Evolutionary conservation across 441 rosid genomes (phyloP), one percentile per base, ranked within the genome.

Genomic region (Bocquillonia castaneifolia): DNA sequence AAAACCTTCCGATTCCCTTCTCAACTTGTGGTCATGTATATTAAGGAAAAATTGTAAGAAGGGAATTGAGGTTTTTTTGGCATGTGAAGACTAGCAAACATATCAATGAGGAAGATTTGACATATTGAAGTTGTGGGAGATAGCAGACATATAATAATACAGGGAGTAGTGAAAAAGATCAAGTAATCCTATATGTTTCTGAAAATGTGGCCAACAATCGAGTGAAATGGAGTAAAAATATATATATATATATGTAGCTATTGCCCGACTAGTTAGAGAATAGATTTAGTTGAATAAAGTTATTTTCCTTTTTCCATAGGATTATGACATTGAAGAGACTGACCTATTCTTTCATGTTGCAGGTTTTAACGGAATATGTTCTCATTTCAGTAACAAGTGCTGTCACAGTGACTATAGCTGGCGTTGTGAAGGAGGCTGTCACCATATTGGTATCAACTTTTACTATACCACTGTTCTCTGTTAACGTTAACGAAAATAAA

Each of bases 301-400:
- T 55, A 32, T 13, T 31, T 26, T 25, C 53, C 29, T 36, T 48
- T 63, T 75, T 39, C 17, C 50, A 6, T 18, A 20, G 0, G 56
- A 28, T 68, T 48, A 44, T 29, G 18, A 17, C 12, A 4, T 67
- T 64, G 25, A 59, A 63, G 39, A 74, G 59, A 51, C 39, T 57
- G 63, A 28, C 20, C 5, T 67, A 25, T 63, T 74, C 72, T 37
- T 68, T 54, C 53, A 8, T 67, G 57, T 59, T 84, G 75, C 93
- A 92, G 99, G 98, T 94, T 58, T 78, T 94, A 66, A 92, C 98
- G 0, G 97, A 92, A 79, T 94, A 83, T 57, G 73, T 94, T 67
- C 98, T 94, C 73, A 85, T 94, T 73, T 92, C 97, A 52, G 97
- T 94, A 72, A 92, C 99, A 42, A 94, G 98, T 81, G 99, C 99